Conservation (phyloP, 2,329 filamentous ascomycete genomes). For the Aspergillus bombycis region DNA sequence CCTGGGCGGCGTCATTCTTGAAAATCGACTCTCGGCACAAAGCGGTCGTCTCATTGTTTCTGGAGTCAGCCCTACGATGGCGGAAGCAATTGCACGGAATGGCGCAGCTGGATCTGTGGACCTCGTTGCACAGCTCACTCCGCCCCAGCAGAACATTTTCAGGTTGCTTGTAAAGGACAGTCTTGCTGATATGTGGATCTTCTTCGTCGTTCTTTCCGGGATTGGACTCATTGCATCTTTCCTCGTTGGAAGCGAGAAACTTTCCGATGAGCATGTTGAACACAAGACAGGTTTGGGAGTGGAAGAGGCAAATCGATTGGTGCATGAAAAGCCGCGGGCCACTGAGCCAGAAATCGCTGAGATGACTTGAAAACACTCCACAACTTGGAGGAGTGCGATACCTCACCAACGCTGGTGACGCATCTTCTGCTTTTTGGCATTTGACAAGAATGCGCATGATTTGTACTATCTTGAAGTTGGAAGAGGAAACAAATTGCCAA, state of each 20-base stretch:
- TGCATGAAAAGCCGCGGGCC: conserved; percentile 7
- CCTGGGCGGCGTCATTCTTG: conserved; percentile 10
- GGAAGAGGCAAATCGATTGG: conserved; percentile 8
- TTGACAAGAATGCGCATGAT: conserved; percentile 8
- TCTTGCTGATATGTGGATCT: conserved; percentile 8
- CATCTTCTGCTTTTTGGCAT: conserved; percentile 6
- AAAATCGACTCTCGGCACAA: conserved; percentile 4
- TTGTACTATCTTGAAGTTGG: conserved; percentile 8
- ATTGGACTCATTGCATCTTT: conserved; percentile 9
- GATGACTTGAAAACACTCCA: conserved; percentile 8
- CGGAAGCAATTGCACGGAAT: conserved; percentile 8
- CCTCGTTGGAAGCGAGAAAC: conserved; percentile 6
- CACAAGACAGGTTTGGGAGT: conserved; percentile 7
- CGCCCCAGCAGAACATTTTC: conserved; percentile 6
- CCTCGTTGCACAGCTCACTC: conserved; percentile 7
- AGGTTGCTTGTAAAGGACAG: conserved; percentile 8
- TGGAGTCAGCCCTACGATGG: conserved; percentile 7
- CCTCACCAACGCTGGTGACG: conserved; percentile 7
- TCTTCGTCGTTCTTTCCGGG: conserved; percentile 7
- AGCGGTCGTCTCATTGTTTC: conserved; percentile 4
- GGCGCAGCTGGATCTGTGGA: conserved; percentile 7
- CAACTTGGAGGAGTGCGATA: conserved; percentile 6
- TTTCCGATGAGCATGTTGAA: conserved; percentile 9
- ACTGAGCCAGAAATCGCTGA: conserved; percentile 7
- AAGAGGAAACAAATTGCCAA: conserved; percentile 7